A percentile compares a stretch with the other conserved stretches of the same genome.
Conservation (phyloP, 305 asterid genomes). For the Withania somnifera region DNA sequence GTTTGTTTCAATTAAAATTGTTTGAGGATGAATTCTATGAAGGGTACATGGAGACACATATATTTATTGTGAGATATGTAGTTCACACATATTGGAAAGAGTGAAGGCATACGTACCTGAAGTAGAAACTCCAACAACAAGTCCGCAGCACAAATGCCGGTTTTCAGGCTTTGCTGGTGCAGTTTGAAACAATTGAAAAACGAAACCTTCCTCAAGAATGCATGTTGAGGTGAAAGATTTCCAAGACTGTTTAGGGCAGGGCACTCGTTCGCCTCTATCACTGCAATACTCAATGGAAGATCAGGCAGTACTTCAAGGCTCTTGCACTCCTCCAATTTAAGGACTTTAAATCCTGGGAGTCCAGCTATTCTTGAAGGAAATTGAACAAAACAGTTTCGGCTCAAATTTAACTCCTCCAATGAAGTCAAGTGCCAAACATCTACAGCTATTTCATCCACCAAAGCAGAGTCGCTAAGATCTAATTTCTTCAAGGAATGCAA, state of each 20-base stretch:
- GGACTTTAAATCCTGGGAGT: background rate
- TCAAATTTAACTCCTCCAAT: constrained; percentile 3
- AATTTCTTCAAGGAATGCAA: background rate
- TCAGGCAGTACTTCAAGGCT: constrained; percentile 1
- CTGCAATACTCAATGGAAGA: background rate
- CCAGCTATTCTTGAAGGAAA: background rate
- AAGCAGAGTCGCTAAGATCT: background rate
- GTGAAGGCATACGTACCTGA: background rate
- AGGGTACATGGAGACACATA: background rate
- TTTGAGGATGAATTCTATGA: too few species aligned
- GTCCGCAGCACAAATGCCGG: background rate
- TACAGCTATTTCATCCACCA: background rate
- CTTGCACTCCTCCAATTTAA: background rate
- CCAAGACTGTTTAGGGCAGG: background rate
- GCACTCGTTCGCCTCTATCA: constrained; percentile 4
- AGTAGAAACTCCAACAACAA: background rate
- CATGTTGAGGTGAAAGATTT: background rate
- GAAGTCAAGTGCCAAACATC: background rate
- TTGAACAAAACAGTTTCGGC: background rate
- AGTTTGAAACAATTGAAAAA: background rate
- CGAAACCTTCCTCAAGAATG: constrained; percentile 2
- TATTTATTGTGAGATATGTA: background rate
- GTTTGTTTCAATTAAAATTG: background rate
- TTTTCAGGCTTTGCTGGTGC: background rate
- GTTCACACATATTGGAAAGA: too few species aligned